Evolutionary conservation across 805 yeast species (phyloP), one percentile per base, ranked within the genome.

Genomic region (Pichia sporocuriosa): DNA sequence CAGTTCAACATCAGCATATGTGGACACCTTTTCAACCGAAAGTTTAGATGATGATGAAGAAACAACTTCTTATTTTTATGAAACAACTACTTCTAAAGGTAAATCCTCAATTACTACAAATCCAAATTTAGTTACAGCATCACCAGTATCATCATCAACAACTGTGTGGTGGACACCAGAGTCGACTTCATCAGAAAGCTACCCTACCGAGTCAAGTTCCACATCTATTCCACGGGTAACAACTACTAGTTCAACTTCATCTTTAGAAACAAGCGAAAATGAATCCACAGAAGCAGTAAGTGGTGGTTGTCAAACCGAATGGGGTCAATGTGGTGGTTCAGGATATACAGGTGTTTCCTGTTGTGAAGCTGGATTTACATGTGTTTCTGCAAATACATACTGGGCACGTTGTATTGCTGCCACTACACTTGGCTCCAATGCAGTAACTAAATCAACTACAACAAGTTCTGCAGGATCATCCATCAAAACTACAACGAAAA

Each of bases 311-410:
- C 58, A 53, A 15, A 39, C 55, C 10, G 59, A 49, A 1, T 58
- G 54, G 45, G 60, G 44, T 12, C 63, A 58, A 42, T 58, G 63
- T 45, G 63, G 63, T 29, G 63, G 63, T 19, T 34, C 33, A 2
- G 60, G 45, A 31, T 58, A 43, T 34, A 32, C 48, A 3, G 63
- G 63, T 13, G 54, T 38, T 6, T 48, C 53, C 5, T 57, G 62
- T 40, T 58, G 63, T 34, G 56, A 53, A 37, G 35, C 25, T 5
- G 57, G 55, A 11, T 37, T 47, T 25, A 33, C 44, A 16, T 58
- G 63, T 46, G 52, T 47, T 16, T 37, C 50, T 3, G 54, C 50
- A 10, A 55, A 56, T 38, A 40, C 51, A 12, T 50, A 56, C 35
- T 58, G 63, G 63, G 59, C 61, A 7, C 49, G 55, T 42, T 58